Base-by-base conservation (phyloP, 2,329 filamentous ascomycete species). In the Orbilia oligospora region DNA sequence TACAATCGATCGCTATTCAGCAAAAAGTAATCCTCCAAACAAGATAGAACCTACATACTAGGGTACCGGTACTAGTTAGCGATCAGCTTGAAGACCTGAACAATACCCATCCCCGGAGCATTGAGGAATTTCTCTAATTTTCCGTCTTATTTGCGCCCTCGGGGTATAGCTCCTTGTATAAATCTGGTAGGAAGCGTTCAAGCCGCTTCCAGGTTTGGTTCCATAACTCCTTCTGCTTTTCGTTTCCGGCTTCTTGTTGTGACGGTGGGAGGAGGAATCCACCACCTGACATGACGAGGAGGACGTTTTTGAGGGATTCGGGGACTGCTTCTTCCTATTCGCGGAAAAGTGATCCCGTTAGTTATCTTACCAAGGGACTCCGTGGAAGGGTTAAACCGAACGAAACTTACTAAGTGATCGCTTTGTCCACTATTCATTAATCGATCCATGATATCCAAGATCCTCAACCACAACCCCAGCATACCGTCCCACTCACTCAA, bases 381-480 rank as follows among this genome's bases (percentile, higher is more conserved):
- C 0, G 12, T 22, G n/a, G n/a, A 14, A 14, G 71, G 33, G 27
- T 36, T 36, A 18, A 10, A 46, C 16, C 33, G 33, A 36, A 9
- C 12, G 18, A 36, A 46, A 87, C 91, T 85, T 89, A 94, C 92
- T 83, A 97, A 85, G 82, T 91, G 95, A 83, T 97, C 94, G 24
- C 93, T 93, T 84, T 97, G 94, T 0, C 95, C 95, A 82, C 93
- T 96, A 83, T 97, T 97, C 91, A 97, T 97, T 80, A 99, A 88
- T 24, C 96, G 90, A 84, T 99, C 96, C 89, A 99, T 94, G 68
- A 97, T 93, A 81, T 94, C 93, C 80, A 98, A 89, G 70, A 98
- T 97, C 84, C 91, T 91, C 55, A 96, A 86, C 96, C 96, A 99
- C 10, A 98, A 87, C 83, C 96, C 93, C 46, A 97, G 86, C 90